phyloP scores from a whole-genome alignment of 2,329 filamentous ascomycete species.

The Zarea fungicola region DNA sequence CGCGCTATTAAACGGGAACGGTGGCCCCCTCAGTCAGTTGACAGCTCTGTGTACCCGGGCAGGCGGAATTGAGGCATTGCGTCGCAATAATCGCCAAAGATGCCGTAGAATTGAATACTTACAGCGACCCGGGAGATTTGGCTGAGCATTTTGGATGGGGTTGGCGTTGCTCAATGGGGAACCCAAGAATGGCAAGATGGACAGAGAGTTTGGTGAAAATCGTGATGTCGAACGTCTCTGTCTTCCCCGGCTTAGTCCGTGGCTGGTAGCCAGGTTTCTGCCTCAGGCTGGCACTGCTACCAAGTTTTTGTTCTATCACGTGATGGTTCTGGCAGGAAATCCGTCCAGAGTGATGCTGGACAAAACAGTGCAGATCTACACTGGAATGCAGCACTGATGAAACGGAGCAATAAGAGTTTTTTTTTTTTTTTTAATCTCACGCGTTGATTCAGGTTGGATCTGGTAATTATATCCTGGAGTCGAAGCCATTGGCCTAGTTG shows the following conservation, averaged over 20 bases:
- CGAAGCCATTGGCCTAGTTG: too few relatives aligned
- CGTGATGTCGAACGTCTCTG: conserved; percentile 29
- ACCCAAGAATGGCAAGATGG: conserved; percentile 28
- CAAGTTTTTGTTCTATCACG: not conserved
- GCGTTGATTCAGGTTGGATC: too few relatives aligned
- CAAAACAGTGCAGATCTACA: not conserved
- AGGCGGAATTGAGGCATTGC: not conserved
- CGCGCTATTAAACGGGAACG: conserved; percentile 37
- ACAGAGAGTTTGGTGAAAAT: conserved; percentile 43
- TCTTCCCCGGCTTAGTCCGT: conserved; percentile 13
- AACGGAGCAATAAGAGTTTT: too few relatives aligned
- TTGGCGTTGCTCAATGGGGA: conserved; percentile 44
- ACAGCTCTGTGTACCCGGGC: conserved; percentile 1
- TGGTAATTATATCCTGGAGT: too few relatives aligned
- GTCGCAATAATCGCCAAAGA: not conserved
- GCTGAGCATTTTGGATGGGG: conserved; percentile 48
- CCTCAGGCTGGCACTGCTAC: conserved; percentile 9
- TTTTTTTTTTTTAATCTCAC: too few relatives aligned
- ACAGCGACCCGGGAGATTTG: conserved; percentile 53
- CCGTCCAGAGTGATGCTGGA: not conserved
- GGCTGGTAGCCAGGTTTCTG: conserved; percentile 14
- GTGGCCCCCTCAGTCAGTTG: conserved; percentile 25
- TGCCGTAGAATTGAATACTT: conserved; percentile 27
- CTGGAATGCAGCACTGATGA: too few relatives aligned
- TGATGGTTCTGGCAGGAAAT: not conserved